Base-by-base conservation (phyloP, 148 eudicot genomes). In the Nepenthes gracilis region DNA sequence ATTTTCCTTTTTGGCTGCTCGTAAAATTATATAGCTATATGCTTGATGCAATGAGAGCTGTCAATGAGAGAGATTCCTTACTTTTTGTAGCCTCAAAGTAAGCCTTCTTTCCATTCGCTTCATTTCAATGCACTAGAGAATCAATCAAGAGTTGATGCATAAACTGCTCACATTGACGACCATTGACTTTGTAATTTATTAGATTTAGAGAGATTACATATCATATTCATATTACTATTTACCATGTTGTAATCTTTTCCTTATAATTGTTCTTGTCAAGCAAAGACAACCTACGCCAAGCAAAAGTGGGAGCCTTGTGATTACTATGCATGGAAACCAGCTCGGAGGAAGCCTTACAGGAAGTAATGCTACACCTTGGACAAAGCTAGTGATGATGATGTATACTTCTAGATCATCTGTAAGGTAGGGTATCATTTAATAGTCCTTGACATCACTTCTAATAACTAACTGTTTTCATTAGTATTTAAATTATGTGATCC, bases 251-350 rank as follows among this genome's bases (percentile, higher is more conserved):
- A 32, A 35, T 35, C 12, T n/a, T 33, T 55, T 9, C 58, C 47
- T 64, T 32, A 14, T 10, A 15, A 33, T 78, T 79, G 13, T 69
- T 71, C 80, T 74, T 84, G 68, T 85, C 82, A 87, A 91, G 93
- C 80, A 78, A 91, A 91, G 97, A 64, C 97, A 85, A 75, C 83
- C 90, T 67, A 92, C 90, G 71, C 76, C 97, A 59, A 84, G 86
- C 83, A 92, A 80, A 63, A 77, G 72, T 74, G 90, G 87, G 61
- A 70, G 70, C 60, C 34, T 77, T 40, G 64, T 71, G 54, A 60
- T 92, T 54, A 70, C 76, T 8, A 62, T 88, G 35, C 95, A 77
- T 43, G 71, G 72, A 12, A 77, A 65, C 67, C 72, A 74, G 35
- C 49, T 54, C 57, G 91, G 73, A 62, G 82, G 79, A 71, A 74